Percentiles rank a stretch among this genome's conserved stretches.
Conservation (phyloP, 805 yeast species). For the Tanozyma kutaoensis region DNA sequence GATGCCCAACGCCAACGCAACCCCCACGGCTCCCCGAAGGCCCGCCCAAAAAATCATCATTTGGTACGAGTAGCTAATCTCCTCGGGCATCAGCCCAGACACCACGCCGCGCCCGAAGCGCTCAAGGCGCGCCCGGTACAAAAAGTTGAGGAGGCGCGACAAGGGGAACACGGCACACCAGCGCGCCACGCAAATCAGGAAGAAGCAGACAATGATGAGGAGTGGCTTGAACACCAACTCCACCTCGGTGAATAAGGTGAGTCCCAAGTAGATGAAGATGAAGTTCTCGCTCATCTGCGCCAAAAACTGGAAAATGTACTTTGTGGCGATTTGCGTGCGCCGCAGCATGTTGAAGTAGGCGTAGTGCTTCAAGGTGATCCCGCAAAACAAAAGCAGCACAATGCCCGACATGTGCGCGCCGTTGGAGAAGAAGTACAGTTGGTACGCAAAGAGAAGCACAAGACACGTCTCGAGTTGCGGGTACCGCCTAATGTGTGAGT, state of each 20-base stretch:
- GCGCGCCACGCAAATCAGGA: slow-evolving; percentile 86
- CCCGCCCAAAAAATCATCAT: slow-evolving; percentile 99
- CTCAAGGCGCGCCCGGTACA: slow-evolving; percentile 46
- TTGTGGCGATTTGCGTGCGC: slow-evolving; percentile 91
- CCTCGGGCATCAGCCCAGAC: slow-evolving; percentile 48
- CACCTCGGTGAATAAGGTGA: slow-evolving; percentile 91
- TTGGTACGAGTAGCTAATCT: slow-evolving; percentile 89
- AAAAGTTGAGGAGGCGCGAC: slow-evolving; percentile 71
- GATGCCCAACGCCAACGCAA: slow-evolving; percentile 93
- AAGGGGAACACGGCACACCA: slow-evolving; percentile 97
- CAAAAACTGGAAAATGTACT: slow-evolving; percentile 83
- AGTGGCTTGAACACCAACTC: slow-evolving; percentile 91
- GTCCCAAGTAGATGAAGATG: slow-evolving; percentile 88
- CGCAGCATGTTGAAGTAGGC: slow-evolving; percentile 97
- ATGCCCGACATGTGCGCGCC: slow-evolving; percentile 99
- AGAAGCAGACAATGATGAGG: slow-evolving; percentile 77
- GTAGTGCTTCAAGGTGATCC: slow-evolving; percentile 91
- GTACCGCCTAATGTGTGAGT: slow-evolving; percentile 82
- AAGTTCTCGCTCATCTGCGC: slow-evolving; percentile 96
- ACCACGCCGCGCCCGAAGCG: slow-evolving; percentile 24
- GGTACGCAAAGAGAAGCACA: slow-evolving; percentile 83
- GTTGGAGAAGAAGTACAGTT: slow-evolving; percentile 92
- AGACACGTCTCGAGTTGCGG: slow-evolving; percentile 97
- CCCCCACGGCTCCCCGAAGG: slow-evolving; percentile 97
- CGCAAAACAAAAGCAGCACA: slow-evolving; percentile 88